phyloP scores from a whole-genome alignment of 2,329 filamentous ascomycete species.

The Cercospora sp. region DNA sequence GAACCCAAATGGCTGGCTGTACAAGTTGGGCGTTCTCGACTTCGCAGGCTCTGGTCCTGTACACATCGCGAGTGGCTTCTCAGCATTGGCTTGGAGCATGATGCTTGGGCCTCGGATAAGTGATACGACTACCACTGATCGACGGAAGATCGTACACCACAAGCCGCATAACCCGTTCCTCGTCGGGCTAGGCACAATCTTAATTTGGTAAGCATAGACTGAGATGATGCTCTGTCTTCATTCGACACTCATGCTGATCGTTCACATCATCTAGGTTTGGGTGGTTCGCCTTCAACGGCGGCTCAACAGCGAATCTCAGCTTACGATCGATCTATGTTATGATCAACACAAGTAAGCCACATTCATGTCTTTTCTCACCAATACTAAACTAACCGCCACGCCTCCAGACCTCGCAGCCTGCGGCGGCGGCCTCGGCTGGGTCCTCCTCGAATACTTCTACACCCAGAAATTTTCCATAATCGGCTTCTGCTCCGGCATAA shows the following conservation, averaged over 20 bases:
- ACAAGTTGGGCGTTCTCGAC: conserved; percentile 60
- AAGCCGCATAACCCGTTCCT: conserved; percentile 65
- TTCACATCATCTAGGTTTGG: conserved; percentile 46
- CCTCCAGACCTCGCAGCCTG: conserved; percentile 50
- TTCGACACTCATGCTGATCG: not conserved
- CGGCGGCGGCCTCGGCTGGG: conserved; percentile 55
- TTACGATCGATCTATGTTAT: conserved; percentile 57
- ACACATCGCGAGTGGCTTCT: conserved; percentile 63
- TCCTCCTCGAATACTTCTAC: conserved; percentile 54
- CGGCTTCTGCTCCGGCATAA: conserved; percentile 58
- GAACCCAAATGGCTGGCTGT: conserved; percentile 66
- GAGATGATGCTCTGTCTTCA: no score
- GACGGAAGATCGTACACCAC: conserved; percentile 39
- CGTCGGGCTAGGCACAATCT: conserved; percentile 63
- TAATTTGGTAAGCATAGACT: conserved; percentile 54
- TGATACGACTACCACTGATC: conserved; percentile 45
- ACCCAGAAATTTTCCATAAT: conserved; percentile 58
- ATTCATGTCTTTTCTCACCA: not conserved
- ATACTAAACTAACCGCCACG: not conserved
- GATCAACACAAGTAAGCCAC: conserved; percentile 52
- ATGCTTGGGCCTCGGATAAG: conserved; percentile 61
- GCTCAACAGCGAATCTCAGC: conserved; percentile 54
- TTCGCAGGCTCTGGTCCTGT: conserved; percentile 61
- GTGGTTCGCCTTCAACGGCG: conserved; percentile 62
- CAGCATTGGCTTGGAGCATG: conserved; percentile 64